These are phyloP conservation scores for Colletotrichum euphorbiae DNA, from an alignment of 2,329 filamentous ascomycete species.

Conservation along the genomic window DNA sequence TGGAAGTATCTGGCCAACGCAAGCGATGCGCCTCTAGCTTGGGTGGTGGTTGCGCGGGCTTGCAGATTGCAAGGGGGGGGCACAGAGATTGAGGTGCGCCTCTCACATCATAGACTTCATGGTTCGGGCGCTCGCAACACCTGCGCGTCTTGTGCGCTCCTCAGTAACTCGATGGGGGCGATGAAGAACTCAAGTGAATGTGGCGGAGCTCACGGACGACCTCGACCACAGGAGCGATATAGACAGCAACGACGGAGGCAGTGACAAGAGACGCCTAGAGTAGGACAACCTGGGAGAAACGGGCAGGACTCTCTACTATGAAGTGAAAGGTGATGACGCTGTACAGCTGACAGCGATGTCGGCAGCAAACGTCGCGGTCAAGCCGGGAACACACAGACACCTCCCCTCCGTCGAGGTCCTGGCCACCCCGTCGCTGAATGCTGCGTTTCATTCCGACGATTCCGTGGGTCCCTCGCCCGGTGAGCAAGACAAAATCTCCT, in stretches of 20 bases:
- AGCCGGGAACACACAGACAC: neutral
- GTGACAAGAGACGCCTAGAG: no score
- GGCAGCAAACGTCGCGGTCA: neutral
- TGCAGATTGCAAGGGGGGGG: neutral
- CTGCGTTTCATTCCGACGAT: conserved; percentile 7
- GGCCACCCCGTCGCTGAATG: neutral
- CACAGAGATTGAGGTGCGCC: neutral
- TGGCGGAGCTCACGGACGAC: no score
- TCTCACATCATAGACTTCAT: conserved; percentile 11
- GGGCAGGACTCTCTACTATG: neutral
- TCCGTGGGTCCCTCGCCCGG: neutral
- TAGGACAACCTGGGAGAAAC: no score
- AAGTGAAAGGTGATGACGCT: neutral
- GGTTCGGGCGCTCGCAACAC: neutral
- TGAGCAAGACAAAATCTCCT: neutral
- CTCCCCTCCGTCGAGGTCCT: neutral
- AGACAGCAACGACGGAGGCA: no score
- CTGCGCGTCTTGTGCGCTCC: neutral
- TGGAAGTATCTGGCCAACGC: neutral
- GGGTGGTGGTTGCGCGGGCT: conserved; percentile 9
- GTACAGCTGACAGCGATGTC: conserved; percentile 4
- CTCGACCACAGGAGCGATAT: no score
- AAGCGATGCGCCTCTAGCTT: conserved; percentile 7
- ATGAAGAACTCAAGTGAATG: no score
- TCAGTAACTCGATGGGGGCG: no score